Evolutionary conservation across 176 grass and related monocot genomes (phyloP), one percentile per base, ranked within the genome.

Genomic region (Eragrostis curvula): DNA sequence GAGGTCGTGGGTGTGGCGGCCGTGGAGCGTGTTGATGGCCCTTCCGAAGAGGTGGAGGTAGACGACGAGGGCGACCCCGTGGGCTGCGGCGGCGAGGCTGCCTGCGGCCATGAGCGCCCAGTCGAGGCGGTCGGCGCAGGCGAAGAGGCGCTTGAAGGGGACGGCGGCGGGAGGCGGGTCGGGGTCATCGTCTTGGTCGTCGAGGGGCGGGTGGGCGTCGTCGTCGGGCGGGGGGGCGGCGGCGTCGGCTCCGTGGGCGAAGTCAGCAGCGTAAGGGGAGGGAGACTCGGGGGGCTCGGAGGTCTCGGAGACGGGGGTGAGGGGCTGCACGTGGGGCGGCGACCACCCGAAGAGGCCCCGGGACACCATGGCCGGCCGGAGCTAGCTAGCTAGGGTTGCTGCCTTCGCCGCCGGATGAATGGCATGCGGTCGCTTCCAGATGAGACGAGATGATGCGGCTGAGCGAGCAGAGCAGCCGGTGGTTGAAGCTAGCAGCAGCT

Each of bases 271-370:
- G 81, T 93, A 99, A 50, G 96, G 96, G 3, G 93, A 96, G 48
- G 96, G 96, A 6, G 96, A 99, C 85, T 96, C 96, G 3, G 96
- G 96, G 51, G 96, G 96, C 80, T 99, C 96, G 25, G 96, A 99
- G 75, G 92, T 84, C 79, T 99, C 96, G 21, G 93, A 96, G 67
- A 99, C 96, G 16, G 96, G 96, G 63, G 96, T 99, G 66, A 99
- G 87, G 39, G 96, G 96, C 81, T 99, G 96, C 62, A 93, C 88
- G 89, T 99, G 96, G 42, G 96, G 96, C 88, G 96, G 96, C 72
- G 93, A 99, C 96, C 96, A 99, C 23, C 96, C 91, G 89, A 99
- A 99, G 80, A 99, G 64, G 15, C 96, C 92, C 75, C 96, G 77
- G 24, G 96, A 99, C 9, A 79, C 96, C 96, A 99, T 98, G 85